phyloP scores from a whole-genome alignment of 2,329 filamentous ascomycete genomes.

The Acrocalymma vagum region DNA sequence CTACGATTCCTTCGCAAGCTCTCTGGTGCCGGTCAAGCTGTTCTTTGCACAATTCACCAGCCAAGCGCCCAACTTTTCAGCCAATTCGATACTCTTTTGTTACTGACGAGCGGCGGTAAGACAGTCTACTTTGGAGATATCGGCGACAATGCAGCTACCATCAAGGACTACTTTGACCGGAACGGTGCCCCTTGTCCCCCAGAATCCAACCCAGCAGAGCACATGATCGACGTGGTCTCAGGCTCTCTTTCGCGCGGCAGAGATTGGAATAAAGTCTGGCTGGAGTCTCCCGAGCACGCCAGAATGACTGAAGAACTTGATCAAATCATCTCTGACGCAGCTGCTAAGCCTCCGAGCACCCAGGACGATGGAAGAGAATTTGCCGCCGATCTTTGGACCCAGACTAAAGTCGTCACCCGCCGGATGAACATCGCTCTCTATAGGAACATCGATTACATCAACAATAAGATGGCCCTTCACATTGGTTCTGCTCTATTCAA shows the following conservation, averaged over 20 bases:
- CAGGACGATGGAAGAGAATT: conserved; percentile 51
- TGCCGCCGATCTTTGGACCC: conserved; percentile 29
- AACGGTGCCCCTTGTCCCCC: conserved; percentile 64
- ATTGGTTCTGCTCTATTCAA: conserved; percentile 32
- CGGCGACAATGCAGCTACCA: conserved; percentile 71
- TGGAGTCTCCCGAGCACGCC: conserved; percentile 41
- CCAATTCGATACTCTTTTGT: conserved; percentile 80
- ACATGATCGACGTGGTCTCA: conserved; percentile 79
- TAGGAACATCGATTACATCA: conserved; percentile 34
- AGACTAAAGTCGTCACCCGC: conserved; percentile 30
- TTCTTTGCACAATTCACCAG: conserved; percentile 87
- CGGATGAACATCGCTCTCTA: conserved; percentile 31
- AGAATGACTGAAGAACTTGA: conserved; percentile 49
- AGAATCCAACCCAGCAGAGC: conserved; percentile 67
- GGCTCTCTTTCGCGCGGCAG: conserved; percentile 9
- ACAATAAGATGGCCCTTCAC: conserved; percentile 36
- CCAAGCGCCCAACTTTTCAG: conserved; percentile 83
- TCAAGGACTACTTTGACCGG: conserved; percentile 64
- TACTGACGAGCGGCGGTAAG: conserved; percentile 77
- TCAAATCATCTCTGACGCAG: conserved; percentile 46
- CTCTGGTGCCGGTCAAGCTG: conserved; percentile 77
- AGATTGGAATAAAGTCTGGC: conserved; percentile 50
- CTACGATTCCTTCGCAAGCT: conserved; percentile 76
- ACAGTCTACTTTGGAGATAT: conserved; percentile 86
- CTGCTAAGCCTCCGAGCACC: conserved; percentile 45